Evolutionary conservation across 2,329 filamentous ascomycete species (phyloP).

Genomic region (Emericellopsis cladophorae): DNA sequence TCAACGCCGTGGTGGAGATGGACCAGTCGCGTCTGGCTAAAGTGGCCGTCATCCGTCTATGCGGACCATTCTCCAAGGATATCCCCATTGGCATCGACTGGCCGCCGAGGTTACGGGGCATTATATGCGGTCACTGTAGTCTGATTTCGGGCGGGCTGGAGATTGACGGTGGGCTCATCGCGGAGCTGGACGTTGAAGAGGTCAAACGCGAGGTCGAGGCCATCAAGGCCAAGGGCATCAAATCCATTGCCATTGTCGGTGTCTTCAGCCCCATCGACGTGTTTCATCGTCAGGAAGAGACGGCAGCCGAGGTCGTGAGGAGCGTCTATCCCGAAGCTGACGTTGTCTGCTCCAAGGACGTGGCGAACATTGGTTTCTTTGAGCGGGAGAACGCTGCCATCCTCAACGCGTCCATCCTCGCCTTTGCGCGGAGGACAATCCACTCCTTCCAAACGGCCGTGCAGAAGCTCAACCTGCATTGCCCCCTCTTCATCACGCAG

Average conservation of each 20-base stretch:
- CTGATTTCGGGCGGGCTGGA: slow-evolving; percentile 37
- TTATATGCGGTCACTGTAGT: slow-evolving; percentile 31
- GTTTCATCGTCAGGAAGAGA: slow-evolving; percentile 32
- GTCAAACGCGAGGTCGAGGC: slow-evolving; percentile 23
- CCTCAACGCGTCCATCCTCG: slow-evolving; percentile 48
- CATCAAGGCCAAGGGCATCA: slow-evolving; percentile 29
- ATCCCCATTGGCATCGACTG: slow-evolving; percentile 39
- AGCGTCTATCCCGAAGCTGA: slow-evolving; percentile 25
- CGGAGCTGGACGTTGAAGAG: slow-evolving; percentile 26
- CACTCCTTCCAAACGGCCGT: slow-evolving; percentile 41
- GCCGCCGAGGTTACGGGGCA: slow-evolving; percentile 31
- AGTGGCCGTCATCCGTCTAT: slow-evolving; percentile 42
- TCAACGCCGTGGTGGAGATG: slow-evolving; percentile 44
- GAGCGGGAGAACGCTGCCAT: slow-evolving; percentile 55
- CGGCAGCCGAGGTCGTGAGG: slow-evolving; percentile 27
- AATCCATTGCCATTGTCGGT: slow-evolving; percentile 32
- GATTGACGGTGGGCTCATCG: slow-evolving; percentile 34
- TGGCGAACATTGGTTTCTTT: slow-evolving; percentile 40
- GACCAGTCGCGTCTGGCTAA: slow-evolving; percentile 31
- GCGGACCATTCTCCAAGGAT: slow-evolving; percentile 38
- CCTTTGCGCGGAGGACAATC: slow-evolving; percentile 44
- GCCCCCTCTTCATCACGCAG: slow-evolving; percentile 47
- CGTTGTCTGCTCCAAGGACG: slow-evolving; percentile 36
- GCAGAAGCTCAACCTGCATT: slow-evolving; percentile 30
- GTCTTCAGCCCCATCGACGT: slow-evolving; percentile 42